phyloP scores from a whole-genome alignment of 2,329 filamentous ascomycete species.

The Fusarium dimerum region DNA sequence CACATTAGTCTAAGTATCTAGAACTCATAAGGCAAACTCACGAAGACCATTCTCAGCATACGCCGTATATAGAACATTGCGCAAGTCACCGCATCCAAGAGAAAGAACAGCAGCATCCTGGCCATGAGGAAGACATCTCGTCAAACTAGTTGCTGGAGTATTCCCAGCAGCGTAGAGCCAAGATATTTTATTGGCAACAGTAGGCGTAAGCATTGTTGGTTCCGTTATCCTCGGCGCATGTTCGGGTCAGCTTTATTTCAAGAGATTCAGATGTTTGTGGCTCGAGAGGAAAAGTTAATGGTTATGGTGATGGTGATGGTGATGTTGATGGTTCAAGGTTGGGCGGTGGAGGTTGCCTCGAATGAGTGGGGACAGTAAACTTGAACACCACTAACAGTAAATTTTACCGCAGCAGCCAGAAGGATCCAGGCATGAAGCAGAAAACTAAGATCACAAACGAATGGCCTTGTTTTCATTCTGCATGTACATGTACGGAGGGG shows the following conservation, averaged over 20 bases:
- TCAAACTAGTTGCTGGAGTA: conserved; percentile 53
- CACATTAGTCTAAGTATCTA: conserved; percentile 20
- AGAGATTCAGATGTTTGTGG: neutral
- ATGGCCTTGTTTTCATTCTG: too few relatives aligned
- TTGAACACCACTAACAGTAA: too few relatives aligned
- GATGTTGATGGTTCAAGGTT: neutral
- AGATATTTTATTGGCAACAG: conserved; percentile 31
- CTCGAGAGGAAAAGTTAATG: conserved; percentile 4
- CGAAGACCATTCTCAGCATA: conserved; percentile 43
- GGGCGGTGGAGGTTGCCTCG: neutral
- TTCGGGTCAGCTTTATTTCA: neutral
- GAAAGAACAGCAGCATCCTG: conserved; percentile 52
- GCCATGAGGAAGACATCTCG: conserved; percentile 48
- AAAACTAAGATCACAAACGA: neutral
- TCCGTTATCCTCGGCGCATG: conserved; percentile 2
- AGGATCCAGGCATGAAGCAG: neutral
- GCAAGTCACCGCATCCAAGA: conserved; percentile 57
- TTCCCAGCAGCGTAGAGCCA: conserved; percentile 54
- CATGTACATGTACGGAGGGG: too few relatives aligned
- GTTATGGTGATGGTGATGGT: neutral
- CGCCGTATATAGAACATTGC: conserved; percentile 57
- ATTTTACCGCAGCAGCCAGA: neutral
- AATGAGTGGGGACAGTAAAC: neutral
- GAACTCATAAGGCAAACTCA: conserved; percentile 22
- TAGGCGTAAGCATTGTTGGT: conserved; percentile 40